Conservation (phyloP, 176 grass and related monocot genomes). For the Phyllostachys edulis region DNA sequence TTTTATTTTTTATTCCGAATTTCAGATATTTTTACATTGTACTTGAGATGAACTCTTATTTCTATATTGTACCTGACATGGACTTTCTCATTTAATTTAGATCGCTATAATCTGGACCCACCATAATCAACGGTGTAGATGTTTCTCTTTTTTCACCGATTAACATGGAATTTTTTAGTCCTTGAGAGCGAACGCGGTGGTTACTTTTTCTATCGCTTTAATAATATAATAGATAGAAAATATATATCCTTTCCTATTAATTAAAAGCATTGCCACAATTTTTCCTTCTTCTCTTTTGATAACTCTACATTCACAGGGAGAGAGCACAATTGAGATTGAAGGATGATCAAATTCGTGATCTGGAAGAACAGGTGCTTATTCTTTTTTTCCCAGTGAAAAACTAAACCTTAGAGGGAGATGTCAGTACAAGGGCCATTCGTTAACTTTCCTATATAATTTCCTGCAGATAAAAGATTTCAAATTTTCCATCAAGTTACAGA, state of each 20-base stretch:
- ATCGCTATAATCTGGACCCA: too few relatives aligned
- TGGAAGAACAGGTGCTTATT: conserved; percentile 75
- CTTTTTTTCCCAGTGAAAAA: neutral
- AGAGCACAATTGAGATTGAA: conserved; percentile 51
- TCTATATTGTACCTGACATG: too few relatives aligned
- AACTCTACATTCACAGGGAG: conserved; percentile 37
- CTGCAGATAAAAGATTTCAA: conserved; percentile 84
- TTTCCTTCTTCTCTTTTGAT: neutral
- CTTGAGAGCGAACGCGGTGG: too few relatives aligned
- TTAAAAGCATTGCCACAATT: neutral
- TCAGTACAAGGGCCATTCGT: neutral
- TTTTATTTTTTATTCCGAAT: too few relatives aligned
- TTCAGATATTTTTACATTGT: too few relatives aligned
- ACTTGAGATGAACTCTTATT: too few relatives aligned
- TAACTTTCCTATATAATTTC: neutral
- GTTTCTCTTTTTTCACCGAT: too few relatives aligned
- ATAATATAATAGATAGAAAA: too few relatives aligned
- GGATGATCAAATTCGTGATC: conserved; percentile 69
- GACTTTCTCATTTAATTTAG: too few relatives aligned
- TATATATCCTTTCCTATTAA: neutral
- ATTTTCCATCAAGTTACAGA: conserved; percentile 77
- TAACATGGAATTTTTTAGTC: too few relatives aligned
- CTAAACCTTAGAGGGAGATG: neutral
- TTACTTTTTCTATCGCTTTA: too few relatives aligned
- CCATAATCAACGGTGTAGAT: too few relatives aligned